Base-by-base conservation (phyloP, 2,329 filamentous ascomycete genomes). In the Neofusicoccum umdonicola region DNA sequence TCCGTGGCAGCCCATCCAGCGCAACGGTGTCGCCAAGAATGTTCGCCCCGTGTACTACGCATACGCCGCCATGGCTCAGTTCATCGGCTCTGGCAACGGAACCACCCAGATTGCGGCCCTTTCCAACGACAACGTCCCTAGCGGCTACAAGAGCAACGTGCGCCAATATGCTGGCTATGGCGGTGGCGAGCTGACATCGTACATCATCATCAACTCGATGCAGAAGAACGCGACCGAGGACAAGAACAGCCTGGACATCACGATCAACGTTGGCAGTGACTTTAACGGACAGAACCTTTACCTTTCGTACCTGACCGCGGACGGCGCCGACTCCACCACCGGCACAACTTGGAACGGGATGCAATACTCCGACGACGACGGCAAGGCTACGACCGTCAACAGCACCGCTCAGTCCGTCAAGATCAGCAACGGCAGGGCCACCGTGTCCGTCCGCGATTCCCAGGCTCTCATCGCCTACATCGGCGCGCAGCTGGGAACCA, bases 21-120 rank as follows among this genome's bases (percentile, higher is more conserved):
- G 77, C 65, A 76, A 79, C 66, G 78, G 74, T 34, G 35, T 51
- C 9, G 19, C 22, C 6, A 44, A 50, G 42, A 75, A 71, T 4
- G 80, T 84, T 9, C 78, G 82, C 31, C 81, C 82, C 1, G 73
- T 78, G 51, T 84, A 84, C 74, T 84, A 84, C 67, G 81, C 79
- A 65, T 77, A 81, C 66, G 82, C 79, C n/a, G 82, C 82, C 41
- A 79, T 84, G 66, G 80, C 80, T 27, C 81, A 83, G 67, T 74
- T 82, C 60, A 79, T 84, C 66, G 82, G 82, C 13, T 75, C 79
- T 52, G 77, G 77, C 15, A 81, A 79, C 65, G 77, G 81, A 60
- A 78, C 79, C 11, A 80, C 81, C 9, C 81, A 80, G 67, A 73
- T 84, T 56, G 75, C 76, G 9, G 67, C 70, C 6, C 72, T 78